Conservation (phyloP, 169 alveolate species). For the Cryptosporidium ubiquitum region DNA sequence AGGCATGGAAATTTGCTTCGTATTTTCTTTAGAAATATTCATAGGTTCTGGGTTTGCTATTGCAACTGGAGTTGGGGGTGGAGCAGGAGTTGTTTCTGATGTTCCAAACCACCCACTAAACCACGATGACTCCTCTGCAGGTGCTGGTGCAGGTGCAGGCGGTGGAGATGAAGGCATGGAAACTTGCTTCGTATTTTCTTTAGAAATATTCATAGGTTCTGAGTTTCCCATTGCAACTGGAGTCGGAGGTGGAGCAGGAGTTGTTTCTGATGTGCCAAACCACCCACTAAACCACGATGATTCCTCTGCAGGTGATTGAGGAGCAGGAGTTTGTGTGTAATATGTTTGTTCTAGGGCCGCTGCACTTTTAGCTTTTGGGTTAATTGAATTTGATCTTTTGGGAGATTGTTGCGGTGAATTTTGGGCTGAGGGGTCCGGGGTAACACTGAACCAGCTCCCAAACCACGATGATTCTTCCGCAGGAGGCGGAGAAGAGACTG, state of each 20-base stretch:
- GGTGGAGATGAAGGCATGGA: background rate
- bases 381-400: background rate
- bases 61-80: conserved; percentile 53
- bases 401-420: background rate
- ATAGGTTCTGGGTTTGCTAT: background rate
- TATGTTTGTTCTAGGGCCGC: too few relatives aligned
- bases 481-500: background rate
- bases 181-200: background rate
- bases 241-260: conserved; percentile 57
- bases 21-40: background rate
- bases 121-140: conserved; percentile 30
- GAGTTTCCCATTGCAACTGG: conserved; percentile 4
- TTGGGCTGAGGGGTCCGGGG: background rate
- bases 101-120: conserved; percentile 35
- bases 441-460: background rate
- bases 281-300: conserved; percentile 69
- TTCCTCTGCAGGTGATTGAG: conserved; percentile 2
- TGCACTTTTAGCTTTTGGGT: background rate
- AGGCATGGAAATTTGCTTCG: background rate
- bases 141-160: too few relatives aligned
- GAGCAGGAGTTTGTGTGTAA: background rate
- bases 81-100: conserved; percentile 40
- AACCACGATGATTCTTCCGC: background rate
- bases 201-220: background rate
- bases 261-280: conserved; percentile 37